phyloP scores from a whole-genome alignment of 2,329 filamentous ascomycete species.

The Xylariaceae sp. region DNA sequence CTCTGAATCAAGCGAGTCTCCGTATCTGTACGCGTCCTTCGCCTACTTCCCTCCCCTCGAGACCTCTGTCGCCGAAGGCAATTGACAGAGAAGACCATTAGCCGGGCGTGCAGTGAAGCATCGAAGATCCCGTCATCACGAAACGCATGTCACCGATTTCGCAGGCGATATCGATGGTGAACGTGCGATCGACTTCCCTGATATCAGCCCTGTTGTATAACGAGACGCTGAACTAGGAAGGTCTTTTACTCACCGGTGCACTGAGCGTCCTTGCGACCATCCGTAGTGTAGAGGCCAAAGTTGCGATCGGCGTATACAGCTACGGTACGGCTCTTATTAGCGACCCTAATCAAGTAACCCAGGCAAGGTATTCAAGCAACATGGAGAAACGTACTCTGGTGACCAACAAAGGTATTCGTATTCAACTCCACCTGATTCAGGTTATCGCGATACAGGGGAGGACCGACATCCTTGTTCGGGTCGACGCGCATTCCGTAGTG shows the following conservation, averaged over 20 bases:
- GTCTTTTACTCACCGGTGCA: slow-evolving; percentile 8
- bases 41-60: no score
- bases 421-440: slow-evolving; percentile 19
- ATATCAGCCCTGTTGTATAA: neutral
- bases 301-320: slow-evolving; percentile 18
- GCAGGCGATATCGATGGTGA: neutral
- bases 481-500: slow-evolving; percentile 15
- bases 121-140: neutral
- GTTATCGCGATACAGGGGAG: slow-evolving; percentile 15
- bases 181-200: neutral
- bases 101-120: neutral
- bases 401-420: slow-evolving; percentile 11
- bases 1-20: no score
- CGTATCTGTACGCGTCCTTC: no score
- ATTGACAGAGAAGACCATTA: neutral
- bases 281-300: slow-evolving; percentile 11
- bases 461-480: slow-evolving; percentile 10
- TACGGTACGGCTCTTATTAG: neutral
- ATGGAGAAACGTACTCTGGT: slow-evolving; percentile 14
- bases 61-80: no score
- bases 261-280: slow-evolving; percentile 10
- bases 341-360: neutral
- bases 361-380: neutral
- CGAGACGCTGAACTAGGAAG: neutral
- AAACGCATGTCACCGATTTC: neutral